Evolutionary conservation across 306 rosid species (phyloP).

Genomic region (Malus sieversii): DNA sequence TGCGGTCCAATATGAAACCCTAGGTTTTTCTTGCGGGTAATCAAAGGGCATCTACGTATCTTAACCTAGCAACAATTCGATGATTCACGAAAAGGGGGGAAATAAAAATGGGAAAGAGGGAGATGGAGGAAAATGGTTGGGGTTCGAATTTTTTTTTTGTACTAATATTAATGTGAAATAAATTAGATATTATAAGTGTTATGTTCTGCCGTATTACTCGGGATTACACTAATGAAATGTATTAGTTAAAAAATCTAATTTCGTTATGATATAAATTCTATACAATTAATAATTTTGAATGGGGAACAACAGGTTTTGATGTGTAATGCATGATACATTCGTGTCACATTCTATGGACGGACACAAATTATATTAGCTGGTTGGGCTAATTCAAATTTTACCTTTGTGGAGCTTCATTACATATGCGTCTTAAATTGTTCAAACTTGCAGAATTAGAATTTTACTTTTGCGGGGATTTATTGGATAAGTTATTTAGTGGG

Average conservation of each 20-base stretch:
- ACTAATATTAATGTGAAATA: not conserved
- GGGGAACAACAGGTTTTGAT: not conserved
- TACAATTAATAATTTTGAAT: not conserved
- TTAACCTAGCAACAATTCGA: constrained; percentile 29
- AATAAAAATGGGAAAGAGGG: not conserved
- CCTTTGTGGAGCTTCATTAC: not conserved
- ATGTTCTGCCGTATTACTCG: not conserved
- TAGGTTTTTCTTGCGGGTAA: constrained; percentile 36
- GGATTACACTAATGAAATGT: not conserved
- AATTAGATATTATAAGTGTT: not conserved
- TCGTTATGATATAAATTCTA: not conserved
- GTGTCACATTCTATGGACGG: not conserved
- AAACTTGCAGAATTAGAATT: not conserved
- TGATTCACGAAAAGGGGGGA: not conserved
- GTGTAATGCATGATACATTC: not conserved
- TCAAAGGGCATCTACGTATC: constrained; percentile 17
- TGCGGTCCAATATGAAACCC: constrained; percentile 46
- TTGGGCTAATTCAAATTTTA: too few species aligned
- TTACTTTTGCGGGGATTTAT: not conserved
- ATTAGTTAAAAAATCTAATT: not conserved
- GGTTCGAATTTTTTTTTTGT: not conserved
- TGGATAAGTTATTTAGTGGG: too few species aligned
- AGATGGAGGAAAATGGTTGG: not conserved
- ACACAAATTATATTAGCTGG: not conserved
- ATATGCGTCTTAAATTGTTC: not conserved